Evolutionary conservation across 352 stramenopile genomes (phyloP).

Genomic region (Phytophthora multivora): DNA sequence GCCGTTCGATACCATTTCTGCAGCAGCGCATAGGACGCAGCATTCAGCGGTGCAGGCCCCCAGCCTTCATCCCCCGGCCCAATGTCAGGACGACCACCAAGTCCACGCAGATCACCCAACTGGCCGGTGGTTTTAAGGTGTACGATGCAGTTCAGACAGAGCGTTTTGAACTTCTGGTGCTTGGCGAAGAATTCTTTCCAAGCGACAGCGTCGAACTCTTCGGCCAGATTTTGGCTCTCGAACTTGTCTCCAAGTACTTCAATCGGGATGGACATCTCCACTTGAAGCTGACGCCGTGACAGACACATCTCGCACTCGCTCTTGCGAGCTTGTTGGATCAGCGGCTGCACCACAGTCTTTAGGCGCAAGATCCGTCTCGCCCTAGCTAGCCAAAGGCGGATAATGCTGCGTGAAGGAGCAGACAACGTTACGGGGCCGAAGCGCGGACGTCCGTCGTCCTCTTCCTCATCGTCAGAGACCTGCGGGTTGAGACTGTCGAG

Average conservation of each 20-base stretch:
- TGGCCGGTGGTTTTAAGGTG: slow-evolving; percentile 62
- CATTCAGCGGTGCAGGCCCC: slow-evolving; percentile 72
- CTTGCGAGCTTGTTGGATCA: slow-evolving; percentile 92
- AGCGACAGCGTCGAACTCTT: slow-evolving; percentile 93
- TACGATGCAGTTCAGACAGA: slow-evolving; percentile 93
- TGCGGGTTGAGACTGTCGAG: slow-evolving; percentile 95
- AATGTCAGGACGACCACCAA: slow-evolving; percentile 22
- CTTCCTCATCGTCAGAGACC: slow-evolving; percentile 93
- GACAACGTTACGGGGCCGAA: slow-evolving; percentile 94
- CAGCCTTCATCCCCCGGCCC: slow-evolving; percentile 41
- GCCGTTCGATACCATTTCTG: slow-evolving; percentile 92
- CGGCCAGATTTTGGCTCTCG: slow-evolving; percentile 79
- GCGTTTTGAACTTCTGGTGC: slow-evolving; percentile 94
- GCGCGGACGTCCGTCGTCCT: slow-evolving; percentile 66
- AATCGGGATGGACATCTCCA: slow-evolving; percentile 92
- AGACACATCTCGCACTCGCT: slow-evolving; percentile 96
- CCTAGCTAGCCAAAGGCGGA: slow-evolving; percentile 91
- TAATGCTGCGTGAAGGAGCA: slow-evolving; percentile 90
- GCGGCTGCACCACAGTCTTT: slow-evolving; percentile 88
- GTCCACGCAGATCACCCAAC: slow-evolving; percentile 25
- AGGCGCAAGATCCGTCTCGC: slow-evolving; percentile 85
- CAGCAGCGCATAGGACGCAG: slow-evolving; percentile 89
- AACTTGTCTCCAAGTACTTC: slow-evolving; percentile 94
- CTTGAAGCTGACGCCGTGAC: slow-evolving; percentile 93
- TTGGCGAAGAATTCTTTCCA: slow-evolving; percentile 96